Conservation (phyloP, 2,329 filamentous ascomycete species). For the Phaeosphaeria sp. region DNA sequence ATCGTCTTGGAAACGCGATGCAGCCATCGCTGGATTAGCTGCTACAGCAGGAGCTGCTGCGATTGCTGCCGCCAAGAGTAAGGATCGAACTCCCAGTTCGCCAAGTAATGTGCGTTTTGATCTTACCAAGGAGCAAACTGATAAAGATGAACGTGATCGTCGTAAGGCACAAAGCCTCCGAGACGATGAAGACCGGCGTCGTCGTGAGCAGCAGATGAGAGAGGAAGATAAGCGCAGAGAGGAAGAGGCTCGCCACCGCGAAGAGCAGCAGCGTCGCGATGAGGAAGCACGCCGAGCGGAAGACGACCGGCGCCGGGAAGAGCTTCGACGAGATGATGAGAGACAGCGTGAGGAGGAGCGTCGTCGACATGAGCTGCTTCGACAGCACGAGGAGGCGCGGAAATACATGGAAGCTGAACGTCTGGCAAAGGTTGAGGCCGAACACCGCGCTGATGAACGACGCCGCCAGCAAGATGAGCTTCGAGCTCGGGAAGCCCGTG, state of each 20-base stretch:
- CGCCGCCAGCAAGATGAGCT: slow-evolving; percentile 35
- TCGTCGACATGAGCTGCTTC: slow-evolving; percentile 27
- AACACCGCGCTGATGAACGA: slow-evolving; percentile 31
- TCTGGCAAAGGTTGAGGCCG: slow-evolving; percentile 34
- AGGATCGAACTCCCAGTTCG: slow-evolving; percentile 33
- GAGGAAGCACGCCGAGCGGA: slow-evolving; percentile 24
- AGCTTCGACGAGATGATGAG: slow-evolving; percentile 14
- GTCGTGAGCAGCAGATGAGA: slow-evolving; percentile 24
- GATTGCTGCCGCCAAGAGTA: slow-evolving; percentile 36
- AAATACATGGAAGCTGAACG: slow-evolving; percentile 36
- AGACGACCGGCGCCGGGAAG: slow-evolving; percentile 22
- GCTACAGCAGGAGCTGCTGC: slow-evolving; percentile 53
- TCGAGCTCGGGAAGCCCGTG: slow-evolving; percentile 34
- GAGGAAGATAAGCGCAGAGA: slow-evolving; percentile 33
- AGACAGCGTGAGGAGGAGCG: slow-evolving; percentile 24
- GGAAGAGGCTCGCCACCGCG: slow-evolving; percentile 33
- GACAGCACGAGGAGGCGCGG: slow-evolving; percentile 38
- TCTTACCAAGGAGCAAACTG: slow-evolving; percentile 62
- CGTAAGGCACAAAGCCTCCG: slow-evolving; percentile 40
- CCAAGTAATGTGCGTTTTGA: slow-evolving; percentile 62
- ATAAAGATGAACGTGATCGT: slow-evolving; percentile 53
- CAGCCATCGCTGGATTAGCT: slow-evolving; percentile 52
- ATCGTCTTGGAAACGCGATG: slow-evolving; percentile 49
- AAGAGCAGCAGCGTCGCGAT: slow-evolving; percentile 26
- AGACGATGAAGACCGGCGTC: slow-evolving; percentile 32